A percentile compares a stretch with the other conserved stretches of the same genome.
phyloP scores from a whole-genome alignment of 192 early-diverging fungal genomes.

The Diversispora eburnea region DNA sequence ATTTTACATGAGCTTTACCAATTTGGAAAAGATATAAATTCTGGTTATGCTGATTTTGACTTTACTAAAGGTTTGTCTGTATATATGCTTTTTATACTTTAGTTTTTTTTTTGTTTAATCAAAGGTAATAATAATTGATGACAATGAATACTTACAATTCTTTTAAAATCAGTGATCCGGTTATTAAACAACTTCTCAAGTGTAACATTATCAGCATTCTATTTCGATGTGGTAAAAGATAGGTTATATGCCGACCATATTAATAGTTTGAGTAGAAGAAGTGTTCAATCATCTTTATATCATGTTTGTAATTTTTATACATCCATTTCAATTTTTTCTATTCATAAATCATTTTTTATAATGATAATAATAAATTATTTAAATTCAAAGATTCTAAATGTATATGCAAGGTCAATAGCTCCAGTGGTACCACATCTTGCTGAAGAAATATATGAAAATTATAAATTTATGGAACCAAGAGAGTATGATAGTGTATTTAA shows the following conservation, averaged over 20 bases:
- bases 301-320: conserved; percentile 39
- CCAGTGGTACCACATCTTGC: conserved; percentile 65
- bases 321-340: no score
- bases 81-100: background rate
- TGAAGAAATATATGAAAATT: conserved; percentile 73
- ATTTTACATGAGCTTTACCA: conserved; percentile 66
- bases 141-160: background rate
- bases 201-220: conserved; percentile 65
- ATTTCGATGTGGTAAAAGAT: conserved; percentile 80
- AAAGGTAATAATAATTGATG: background rate
- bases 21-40: conserved; percentile 51
- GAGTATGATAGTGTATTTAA: conserved; percentile 56
- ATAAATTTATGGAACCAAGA: conserved; percentile 36
- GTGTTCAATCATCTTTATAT: conserved; percentile 61
- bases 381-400: conserved; percentile 46
- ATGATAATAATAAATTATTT: background rate
- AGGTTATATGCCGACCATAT: conserved; percentile 60
- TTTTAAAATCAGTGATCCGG: conserved; percentile 49
- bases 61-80: conserved; percentile 54
- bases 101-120: background rate
- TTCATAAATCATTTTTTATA: no score
- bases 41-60: conserved; percentile 57
- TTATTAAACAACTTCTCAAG: conserved; percentile 65
- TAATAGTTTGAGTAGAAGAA: conserved; percentile 46
- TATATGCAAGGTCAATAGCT: conserved; percentile 59